These are phyloP conservation scores for Clausena lansium DNA, from an alignment of 345 rosid species.

Conservation along the genomic window DNA sequence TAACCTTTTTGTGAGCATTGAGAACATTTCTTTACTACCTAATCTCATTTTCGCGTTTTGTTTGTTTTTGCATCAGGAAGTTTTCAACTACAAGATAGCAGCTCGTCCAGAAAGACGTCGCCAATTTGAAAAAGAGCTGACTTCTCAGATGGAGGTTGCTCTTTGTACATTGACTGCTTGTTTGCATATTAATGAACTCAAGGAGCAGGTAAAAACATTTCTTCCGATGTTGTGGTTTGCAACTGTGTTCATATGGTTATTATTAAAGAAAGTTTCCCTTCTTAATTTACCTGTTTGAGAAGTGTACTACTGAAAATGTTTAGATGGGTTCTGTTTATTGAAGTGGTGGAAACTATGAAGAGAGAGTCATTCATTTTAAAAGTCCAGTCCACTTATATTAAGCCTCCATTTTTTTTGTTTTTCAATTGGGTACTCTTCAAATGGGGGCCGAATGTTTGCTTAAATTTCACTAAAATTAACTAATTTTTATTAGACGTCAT, in stretches of 20 bases:
- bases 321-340: not conserved
- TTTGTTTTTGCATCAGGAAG: constrained; percentile 57
- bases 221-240: constrained; percentile 4
- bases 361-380: constrained; percentile 1
- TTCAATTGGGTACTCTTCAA: not conserved
- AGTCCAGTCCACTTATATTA: not conserved
- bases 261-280: not conserved
- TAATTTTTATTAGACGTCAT: not conserved
- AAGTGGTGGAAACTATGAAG: not conserved
- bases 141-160: constrained; percentile 80
- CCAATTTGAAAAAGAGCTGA: constrained; percentile 87
- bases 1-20: not conserved
- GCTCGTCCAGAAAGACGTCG: constrained; percentile 98
- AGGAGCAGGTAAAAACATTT: constrained; percentile 71
- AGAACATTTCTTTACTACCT: not conserved
- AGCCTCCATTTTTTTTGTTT: not conserved
- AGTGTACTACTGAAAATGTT: not conserved
- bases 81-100: constrained; percentile 92
- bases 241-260: not conserved
- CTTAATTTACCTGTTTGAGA: not conserved
- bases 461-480: not conserved
- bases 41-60: constrained; percentile 10
- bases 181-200: constrained; percentile 68
- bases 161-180: constrained; percentile 82
- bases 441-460: not conserved